A percentile compares a stretch with the other conserved stretches of the same genome.
phyloP scores from a whole-genome alignment of 2,329 filamentous ascomycete genomes.

The Colletotrichum destructivum region DNA sequence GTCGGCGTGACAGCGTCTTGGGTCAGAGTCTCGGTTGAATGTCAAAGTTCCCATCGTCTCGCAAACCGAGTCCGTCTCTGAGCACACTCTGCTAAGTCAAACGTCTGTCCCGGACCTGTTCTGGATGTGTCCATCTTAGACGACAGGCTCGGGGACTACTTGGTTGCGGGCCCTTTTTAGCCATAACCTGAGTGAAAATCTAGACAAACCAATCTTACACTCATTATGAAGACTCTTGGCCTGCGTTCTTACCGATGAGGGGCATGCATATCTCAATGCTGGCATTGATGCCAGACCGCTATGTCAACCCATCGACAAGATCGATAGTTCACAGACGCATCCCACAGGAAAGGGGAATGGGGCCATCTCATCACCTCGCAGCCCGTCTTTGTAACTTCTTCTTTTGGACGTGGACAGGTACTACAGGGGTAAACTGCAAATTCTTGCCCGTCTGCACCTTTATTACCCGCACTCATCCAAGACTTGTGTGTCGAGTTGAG shows the following conservation, averaged over 20 bases:
- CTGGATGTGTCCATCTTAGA: background rate
- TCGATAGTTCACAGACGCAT: background rate
- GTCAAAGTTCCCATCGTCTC: background rate
- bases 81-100: background rate
- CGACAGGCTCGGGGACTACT: background rate
- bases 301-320: background rate
- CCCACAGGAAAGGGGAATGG: slow-evolving; percentile 20
- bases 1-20: background rate
- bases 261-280: slow-evolving; percentile 3
- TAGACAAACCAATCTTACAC: background rate
- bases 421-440: slow-evolving; percentile 21
- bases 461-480: background rate
- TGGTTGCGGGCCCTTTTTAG: background rate
- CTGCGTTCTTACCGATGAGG: slow-evolving; percentile 9
- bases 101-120: background rate
- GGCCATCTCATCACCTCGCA: slow-evolving; percentile 30
- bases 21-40: background rate
- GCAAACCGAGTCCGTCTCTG: background rate
- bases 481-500: slow-evolving; percentile 7
- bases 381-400: slow-evolving; percentile 4
- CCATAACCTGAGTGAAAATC: background rate
- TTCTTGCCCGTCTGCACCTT: background rate
- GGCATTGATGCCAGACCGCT: slow-evolving; percentile 3
- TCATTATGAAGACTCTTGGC: slow-evolving; percentile 8
- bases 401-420: slow-evolving; percentile 17